A percentile compares a stretch with the other conserved stretches of the same genome.
phyloP scores from a whole-genome alignment of 768 basidiomycete genomes.

The Mycena haematopus region DNA sequence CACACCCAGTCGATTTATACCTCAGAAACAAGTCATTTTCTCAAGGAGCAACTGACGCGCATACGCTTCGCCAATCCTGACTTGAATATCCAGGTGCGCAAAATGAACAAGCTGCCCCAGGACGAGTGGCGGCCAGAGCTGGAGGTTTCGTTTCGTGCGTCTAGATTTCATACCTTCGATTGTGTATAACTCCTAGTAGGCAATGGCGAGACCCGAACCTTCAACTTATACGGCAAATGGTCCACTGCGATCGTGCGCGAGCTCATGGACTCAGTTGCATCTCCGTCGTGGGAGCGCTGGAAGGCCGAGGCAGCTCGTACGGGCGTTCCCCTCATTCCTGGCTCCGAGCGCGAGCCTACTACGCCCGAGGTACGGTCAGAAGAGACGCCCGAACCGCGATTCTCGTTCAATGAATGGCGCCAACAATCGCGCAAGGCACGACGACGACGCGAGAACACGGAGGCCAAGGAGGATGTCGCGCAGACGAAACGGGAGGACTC shows the following conservation, averaged over 20 bases:
- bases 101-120: slow-evolving; percentile 54
- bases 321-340: slow-evolving; percentile 21
- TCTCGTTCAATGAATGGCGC: slow-evolving; percentile 22
- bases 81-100: slow-evolving; percentile 65
- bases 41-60: slow-evolving; percentile 78
- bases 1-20: background rate
- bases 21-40: slow-evolving; percentile 63
- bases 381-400: slow-evolving; percentile 10
- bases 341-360: slow-evolving; percentile 16
- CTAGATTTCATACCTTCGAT: background rate
- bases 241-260: slow-evolving; percentile 72
- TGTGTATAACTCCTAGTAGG: slow-evolving; percentile 39
- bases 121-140: slow-evolving; percentile 70
- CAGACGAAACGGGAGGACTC: background rate
- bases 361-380: background rate
- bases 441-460: background rate
- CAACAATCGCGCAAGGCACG: slow-evolving; percentile 14
- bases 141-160: slow-evolving; percentile 69
- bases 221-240: slow-evolving; percentile 72
- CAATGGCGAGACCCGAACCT: slow-evolving; percentile 52
- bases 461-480: background rate
- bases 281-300: slow-evolving; percentile 27
- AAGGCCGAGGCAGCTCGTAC: slow-evolving; percentile 23
- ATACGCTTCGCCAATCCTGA: slow-evolving; percentile 80
- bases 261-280: slow-evolving; percentile 70